phyloP scores from a whole-genome alignment of 1,284 basidiomycete species.

The Apiotrichum laibachii region DNA sequence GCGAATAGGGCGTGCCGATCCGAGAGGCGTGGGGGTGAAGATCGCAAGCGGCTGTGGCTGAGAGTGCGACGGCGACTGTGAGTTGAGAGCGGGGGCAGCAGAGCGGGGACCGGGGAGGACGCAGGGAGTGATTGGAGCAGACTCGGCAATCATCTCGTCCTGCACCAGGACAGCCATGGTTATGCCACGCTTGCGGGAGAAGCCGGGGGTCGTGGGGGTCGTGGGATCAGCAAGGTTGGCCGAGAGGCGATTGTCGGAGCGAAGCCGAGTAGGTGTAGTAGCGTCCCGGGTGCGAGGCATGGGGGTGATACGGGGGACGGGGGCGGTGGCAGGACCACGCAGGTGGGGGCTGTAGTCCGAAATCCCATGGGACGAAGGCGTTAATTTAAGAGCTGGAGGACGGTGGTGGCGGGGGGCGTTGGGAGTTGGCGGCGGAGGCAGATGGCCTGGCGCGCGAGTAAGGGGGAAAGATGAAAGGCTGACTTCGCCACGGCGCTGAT shows the following conservation, averaged over 20 bases:
- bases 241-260: background rate
- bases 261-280: background rate
- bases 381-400: background rate
- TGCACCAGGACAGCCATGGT: constrained; percentile 40
- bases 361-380: too few species aligned
- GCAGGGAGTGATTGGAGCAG: constrained; percentile 32
- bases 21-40: background rate
- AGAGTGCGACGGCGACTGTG: background rate
- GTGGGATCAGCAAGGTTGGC: background rate
- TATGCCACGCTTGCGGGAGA: constrained; percentile 29
- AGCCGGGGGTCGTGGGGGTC: constrained; percentile 9
- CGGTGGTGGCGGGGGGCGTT: background rate
- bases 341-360: background rate
- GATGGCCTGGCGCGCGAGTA: background rate
- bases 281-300: background rate
- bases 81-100: background rate
- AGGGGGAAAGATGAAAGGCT: background rate
- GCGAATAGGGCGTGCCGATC: background rate
- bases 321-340: background rate
- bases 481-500: background rate
- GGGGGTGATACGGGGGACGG: background rate
- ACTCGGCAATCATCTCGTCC: constrained; percentile 32
- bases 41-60: too few species aligned
- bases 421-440: background rate
- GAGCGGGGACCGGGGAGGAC: constrained; percentile 10